phyloP scores from a whole-genome alignment of 2,329 filamentous ascomycete species.

The Fonsecaea pugnacius region DNA sequence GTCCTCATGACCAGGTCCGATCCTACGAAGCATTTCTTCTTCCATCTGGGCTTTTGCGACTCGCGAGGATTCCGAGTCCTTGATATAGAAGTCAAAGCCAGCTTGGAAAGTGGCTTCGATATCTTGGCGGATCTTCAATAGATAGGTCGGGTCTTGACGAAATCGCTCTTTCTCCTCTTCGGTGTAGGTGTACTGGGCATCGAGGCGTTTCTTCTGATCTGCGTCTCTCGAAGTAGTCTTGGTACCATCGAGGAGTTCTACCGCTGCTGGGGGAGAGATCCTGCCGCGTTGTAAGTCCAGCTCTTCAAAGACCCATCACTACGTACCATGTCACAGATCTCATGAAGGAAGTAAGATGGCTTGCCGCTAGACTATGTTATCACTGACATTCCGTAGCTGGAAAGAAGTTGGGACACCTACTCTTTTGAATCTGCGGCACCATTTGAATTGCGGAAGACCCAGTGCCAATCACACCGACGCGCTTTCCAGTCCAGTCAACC shows the following conservation, averaged over 20 bases:
- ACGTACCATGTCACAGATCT: conserved; percentile 41
- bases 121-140: too few species aligned
- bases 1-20: conserved; percentile 49
- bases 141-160: conserved; percentile 45
- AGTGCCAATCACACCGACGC: conserved; percentile 67
- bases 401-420: too few species aligned
- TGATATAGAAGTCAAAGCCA: conserved; percentile 52
- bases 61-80: conserved; percentile 49
- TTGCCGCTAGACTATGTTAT: too few species aligned
- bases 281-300: too few species aligned
- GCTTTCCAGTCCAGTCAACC: conserved; percentile 60
- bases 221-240: conserved; percentile 17
- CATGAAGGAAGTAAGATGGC: conserved; percentile 38
- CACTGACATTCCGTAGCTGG: too few species aligned
- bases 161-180: conserved; percentile 42
- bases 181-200: conserved; percentile 25
- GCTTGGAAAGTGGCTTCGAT: too few species aligned
- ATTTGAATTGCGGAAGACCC: conserved; percentile 66
- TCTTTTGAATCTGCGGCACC: conserved; percentile 22
- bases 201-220: conserved; percentile 13
- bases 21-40: conserved; percentile 50
- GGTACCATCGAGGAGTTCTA: conserved; percentile 15
- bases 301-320: too few species aligned
- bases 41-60: conserved; percentile 47
- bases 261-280: conserved; percentile 27